Conservation (phyloP, 768 basidiomycete genomes). For the Hygrophorus pudorinus region DNA sequence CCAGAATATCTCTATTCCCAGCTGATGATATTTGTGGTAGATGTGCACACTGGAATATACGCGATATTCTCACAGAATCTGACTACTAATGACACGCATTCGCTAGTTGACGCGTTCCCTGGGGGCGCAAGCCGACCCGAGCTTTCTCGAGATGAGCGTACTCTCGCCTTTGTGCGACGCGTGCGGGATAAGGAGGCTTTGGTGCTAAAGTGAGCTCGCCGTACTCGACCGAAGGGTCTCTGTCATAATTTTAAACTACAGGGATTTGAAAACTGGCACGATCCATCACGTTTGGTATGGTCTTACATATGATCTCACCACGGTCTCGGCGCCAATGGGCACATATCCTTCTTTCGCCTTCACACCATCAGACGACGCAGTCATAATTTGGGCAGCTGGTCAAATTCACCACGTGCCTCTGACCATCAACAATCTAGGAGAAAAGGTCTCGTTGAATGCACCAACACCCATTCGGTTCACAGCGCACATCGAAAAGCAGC, state of each 20-base stretch:
- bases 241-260: conserved; percentile 14
- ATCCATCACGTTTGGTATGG: conserved; percentile 59
- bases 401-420: conserved; percentile 59
- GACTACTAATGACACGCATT: conserved; percentile 41
- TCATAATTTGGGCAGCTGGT: conserved; percentile 69
- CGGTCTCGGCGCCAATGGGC: conserved; percentile 65
- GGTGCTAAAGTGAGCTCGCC: conserved; percentile 48
- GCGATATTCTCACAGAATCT: conserved; percentile 60
- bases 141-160: conserved; percentile 55
- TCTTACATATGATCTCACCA: conserved; percentile 54
- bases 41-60: conserved; percentile 62
- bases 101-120: conserved; percentile 44
- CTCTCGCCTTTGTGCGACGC: conserved; percentile 66
- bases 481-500: conserved; percentile 51
- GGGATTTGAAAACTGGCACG: conserved; percentile 59
- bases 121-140: conserved; percentile 71
- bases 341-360: conserved; percentile 74
- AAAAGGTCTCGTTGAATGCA: conserved; percentile 30
- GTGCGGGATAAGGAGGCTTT: conserved; percentile 65
- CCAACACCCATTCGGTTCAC: conserved; percentile 47
- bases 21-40: conserved; percentile 21
- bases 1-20: not conserved
- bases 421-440: conserved; percentile 37
- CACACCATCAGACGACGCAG: conserved; percentile 43
- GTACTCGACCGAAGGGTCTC: not conserved